Percentiles rank a stretch among this genome's conserved stretches.
Conservation (phyloP, 495 filamentous ascomycete genomes). For the Venustampulla echinocandica region DNA sequence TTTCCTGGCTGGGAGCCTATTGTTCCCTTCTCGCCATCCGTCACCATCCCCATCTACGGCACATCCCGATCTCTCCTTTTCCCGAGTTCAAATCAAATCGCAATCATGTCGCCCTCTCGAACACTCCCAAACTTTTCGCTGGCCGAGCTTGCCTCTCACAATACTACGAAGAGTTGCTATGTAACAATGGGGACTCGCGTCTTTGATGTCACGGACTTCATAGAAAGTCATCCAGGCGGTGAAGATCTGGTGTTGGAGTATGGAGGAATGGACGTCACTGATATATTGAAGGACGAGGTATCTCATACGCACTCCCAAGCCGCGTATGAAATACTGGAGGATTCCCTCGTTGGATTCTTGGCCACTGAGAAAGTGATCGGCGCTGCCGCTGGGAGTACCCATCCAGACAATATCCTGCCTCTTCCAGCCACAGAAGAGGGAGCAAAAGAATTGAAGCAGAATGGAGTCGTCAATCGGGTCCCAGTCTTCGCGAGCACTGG, state of each 20-base stretch:
- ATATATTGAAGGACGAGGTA: constrained; percentile 73
- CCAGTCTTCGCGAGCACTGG: constrained; percentile 65
- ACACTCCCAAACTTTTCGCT: constrained; percentile 70
- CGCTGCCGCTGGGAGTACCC: constrained; percentile 33
- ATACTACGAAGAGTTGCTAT: constrained; percentile 78
- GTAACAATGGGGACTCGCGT: constrained; percentile 84
- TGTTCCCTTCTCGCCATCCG: no score
- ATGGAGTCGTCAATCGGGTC: constrained; percentile 9
- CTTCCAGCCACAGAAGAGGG: constrained; percentile 29
- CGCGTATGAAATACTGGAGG: constrained; percentile 87
- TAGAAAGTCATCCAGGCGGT: constrained; percentile 85
- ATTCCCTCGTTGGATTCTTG: constrained; percentile 72
- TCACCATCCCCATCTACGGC: no score
- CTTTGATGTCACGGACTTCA: constrained; percentile 87
- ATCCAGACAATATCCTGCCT: constrained; percentile 40
- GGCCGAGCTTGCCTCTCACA: constrained; percentile 74
- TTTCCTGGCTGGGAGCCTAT: no score
- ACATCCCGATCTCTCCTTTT: no score
- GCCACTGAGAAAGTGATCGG: constrained; percentile 37
- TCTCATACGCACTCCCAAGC: constrained; percentile 83
- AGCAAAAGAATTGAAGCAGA: constrained; percentile 14
- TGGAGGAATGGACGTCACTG: constrained; percentile 75
- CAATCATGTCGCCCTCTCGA: constrained; percentile 33
- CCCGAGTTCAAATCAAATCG: no score
- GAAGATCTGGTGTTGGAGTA: constrained; percentile 82